Evolutionary conservation across 192 early-diverging fungal species (phyloP).

Genomic region (Phycomyces nitens): DNA sequence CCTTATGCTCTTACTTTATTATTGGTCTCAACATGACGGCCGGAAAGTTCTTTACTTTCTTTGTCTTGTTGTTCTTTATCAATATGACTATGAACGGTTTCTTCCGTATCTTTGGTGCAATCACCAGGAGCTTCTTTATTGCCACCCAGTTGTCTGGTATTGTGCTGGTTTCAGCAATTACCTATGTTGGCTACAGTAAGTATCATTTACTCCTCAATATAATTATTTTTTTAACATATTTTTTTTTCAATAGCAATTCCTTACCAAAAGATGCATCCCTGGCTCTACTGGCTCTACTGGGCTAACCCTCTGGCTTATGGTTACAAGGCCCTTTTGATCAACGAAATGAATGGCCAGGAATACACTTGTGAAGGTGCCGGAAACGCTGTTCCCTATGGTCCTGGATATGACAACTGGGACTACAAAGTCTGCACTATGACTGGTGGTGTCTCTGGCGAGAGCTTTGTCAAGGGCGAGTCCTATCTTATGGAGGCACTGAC

Average conservation of each 20-base stretch:
- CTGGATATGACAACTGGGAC: conserved; percentile 40
- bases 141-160: conserved; percentile 54
- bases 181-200: conserved; percentile 61
- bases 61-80: conserved; percentile 49
- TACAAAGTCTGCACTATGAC: conserved; percentile 60
- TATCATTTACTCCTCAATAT: no score
- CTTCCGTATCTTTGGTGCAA: conserved; percentile 56
- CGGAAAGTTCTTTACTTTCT: conserved; percentile 55
- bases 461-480: conserved; percentile 55
- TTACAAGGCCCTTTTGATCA: conserved; percentile 56
- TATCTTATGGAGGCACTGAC: conserved; percentile 55
- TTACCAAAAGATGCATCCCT: conserved; percentile 53
- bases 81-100: conserved; percentile 55
- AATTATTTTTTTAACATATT: neutral
- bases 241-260: conserved; percentile 35
- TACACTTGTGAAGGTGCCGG: conserved; percentile 39
- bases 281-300: conserved; percentile 62
- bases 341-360: conserved; percentile 55
- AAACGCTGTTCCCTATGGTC: conserved; percentile 29
- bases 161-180: conserved; percentile 46
- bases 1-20: conserved; percentile 59
- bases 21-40: conserved; percentile 26
- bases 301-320: conserved; percentile 62
- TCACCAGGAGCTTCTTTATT: conserved; percentile 46
- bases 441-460: conserved; percentile 52